Base-by-base conservation (phyloP, 306 rosid species). In the Inga leiocalycina region DNA sequence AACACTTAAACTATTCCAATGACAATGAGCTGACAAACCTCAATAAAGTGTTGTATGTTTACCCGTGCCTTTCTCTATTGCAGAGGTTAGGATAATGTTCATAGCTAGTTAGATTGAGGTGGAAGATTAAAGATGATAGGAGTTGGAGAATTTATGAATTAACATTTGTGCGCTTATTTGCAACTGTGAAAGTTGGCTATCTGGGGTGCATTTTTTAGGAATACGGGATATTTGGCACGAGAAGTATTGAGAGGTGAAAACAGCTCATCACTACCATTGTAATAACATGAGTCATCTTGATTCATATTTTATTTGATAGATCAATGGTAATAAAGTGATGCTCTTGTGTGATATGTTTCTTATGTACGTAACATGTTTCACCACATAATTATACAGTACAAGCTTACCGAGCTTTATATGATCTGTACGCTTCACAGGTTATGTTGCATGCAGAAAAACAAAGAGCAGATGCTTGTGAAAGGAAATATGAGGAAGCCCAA, bases 391-490 rank as follows among this genome's bases (percentile, higher is more conserved):
- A 64, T 78, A 43, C 65, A 61, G 66, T 79, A 75, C 78, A 72
- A 48, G 76, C 66, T 81, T 66, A 54, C 59, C 43, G 54, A 76
- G 19, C 75, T 74, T 67, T 65, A 79, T 81, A 39, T 62, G 51
- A 74, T 43, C 70, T 66, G 75, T 79, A 71, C 75, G 56, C 77
- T 80, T 34, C 82, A 75, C 94, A 95, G 99, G 88, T 81, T 80
- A 84, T 74, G 92, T 76, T 91, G 84, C 87, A 77, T 74, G 89
- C 81, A 57, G 97, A 95, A 91, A 91, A 89, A 82, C 88, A 79
- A 78, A 94, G 95, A 87, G 91, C 92, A 57, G 85, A 91, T 85
- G 95, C 88, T 64, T 88, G 27, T 75, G 94, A 95, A 91, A 89
- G 87, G 83, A 95, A 88, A 80, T 93, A 88, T 76, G 81, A 52